phyloP scores from a whole-genome alignment of 2,329 filamentous ascomycete genomes.

The Sporothrix mexicana region DNA sequence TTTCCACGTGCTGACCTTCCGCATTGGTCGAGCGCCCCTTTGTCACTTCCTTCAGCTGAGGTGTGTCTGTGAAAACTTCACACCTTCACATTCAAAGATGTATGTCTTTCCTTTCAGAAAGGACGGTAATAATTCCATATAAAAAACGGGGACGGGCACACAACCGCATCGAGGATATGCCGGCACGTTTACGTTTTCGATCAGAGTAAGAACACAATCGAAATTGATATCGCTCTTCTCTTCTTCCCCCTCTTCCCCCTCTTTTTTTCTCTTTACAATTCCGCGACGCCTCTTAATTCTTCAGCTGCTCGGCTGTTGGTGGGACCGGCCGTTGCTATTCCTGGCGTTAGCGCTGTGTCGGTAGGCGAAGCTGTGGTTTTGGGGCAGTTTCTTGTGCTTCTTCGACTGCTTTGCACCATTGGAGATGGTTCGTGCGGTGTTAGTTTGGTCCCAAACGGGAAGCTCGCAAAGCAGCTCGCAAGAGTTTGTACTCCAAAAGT shows the following conservation, averaged over 20 bases:
- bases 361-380: not conserved
- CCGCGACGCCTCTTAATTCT: not conserved
- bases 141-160: not conserved
- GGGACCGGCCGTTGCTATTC: slow-evolving; percentile 20
- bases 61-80: not conserved
- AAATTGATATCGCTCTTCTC: not conserved
- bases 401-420: not conserved
- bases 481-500: not conserved
- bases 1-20: slow-evolving; percentile 12
- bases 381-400: too few species aligned
- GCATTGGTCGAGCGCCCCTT: not conserved
- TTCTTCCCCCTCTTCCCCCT: not conserved
- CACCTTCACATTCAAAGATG: not conserved
- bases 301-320: slow-evolving; percentile 13
- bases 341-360: slow-evolving; percentile 16
- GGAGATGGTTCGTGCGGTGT: slow-evolving; percentile 19
- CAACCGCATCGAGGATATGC: too few species aligned
- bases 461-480: slow-evolving; percentile 5
- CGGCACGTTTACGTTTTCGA: not conserved
- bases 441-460: slow-evolving; percentile 3
- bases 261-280: not conserved
- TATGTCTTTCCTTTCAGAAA: not conserved
- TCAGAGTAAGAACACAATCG: not conserved
- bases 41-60: not conserved
- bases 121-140: too few species aligned